These are phyloP conservation scores for Ascochyta fabae DNA, from an alignment of 2,329 filamentous ascomycete species.

Conservation along the genomic window DNA sequence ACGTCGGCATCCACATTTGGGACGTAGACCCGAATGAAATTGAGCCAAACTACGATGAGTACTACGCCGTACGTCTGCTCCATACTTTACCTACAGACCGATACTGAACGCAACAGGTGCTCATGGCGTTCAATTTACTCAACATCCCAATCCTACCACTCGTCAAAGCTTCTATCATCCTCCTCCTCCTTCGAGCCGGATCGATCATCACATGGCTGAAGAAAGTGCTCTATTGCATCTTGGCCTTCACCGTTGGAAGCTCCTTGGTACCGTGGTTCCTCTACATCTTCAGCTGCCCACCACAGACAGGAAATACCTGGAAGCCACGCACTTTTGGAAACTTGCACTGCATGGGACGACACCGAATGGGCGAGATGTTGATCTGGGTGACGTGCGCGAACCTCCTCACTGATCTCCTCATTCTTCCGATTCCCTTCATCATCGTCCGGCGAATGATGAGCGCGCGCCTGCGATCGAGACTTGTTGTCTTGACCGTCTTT, in stretches of 20 bases:
- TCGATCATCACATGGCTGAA: constrained; percentile 49
- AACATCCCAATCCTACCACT: constrained; percentile 51
- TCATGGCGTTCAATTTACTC: constrained; percentile 49
- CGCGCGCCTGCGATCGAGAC: constrained; percentile 45
- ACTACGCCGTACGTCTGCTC: constrained; percentile 36
- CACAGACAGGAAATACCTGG: constrained; percentile 50
- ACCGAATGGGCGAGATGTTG: constrained; percentile 47
- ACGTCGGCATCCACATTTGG: constrained; percentile 48
- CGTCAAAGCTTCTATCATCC: constrained; percentile 51
- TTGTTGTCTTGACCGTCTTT: constrained; percentile 50
- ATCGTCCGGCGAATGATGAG: constrained; percentile 52
- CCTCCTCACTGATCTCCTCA: constrained; percentile 49
- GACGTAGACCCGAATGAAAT: constrained; percentile 43
- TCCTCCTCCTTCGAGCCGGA: constrained; percentile 49
- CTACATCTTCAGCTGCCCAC: constrained; percentile 50
- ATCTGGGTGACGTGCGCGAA: constrained; percentile 52
- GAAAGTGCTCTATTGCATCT: constrained; percentile 46
- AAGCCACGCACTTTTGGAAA: constrained; percentile 47
- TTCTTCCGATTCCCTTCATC: constrained; percentile 51
- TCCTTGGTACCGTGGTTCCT: constrained; percentile 47
- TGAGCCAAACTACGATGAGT: constrained; percentile 47
- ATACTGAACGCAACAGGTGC: constrained; percentile 32
- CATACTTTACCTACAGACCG: not conserved
- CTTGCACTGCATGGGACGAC: constrained; percentile 48
- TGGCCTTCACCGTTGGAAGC: constrained; percentile 45